These are phyloP conservation scores for Pestalotiopsis fici DNA, from an alignment of 2,329 filamentous ascomycete species.

Conservation along the genomic window DNA sequence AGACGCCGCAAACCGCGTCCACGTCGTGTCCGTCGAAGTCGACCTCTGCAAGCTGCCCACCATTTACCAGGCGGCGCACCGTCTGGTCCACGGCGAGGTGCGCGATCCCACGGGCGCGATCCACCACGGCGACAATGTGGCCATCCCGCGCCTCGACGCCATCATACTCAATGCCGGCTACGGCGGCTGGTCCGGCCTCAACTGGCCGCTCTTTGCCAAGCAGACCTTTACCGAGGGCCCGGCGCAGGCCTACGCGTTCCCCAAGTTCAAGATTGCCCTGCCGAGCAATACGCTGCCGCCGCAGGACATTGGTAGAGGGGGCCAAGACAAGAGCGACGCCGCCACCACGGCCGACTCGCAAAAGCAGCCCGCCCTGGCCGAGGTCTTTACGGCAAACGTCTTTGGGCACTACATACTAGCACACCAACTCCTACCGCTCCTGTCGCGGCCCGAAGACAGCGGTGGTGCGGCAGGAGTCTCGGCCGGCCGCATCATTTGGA, in stretches of 20 bases:
- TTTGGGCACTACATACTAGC: slow-evolving; percentile 93
- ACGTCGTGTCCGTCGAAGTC: slow-evolving; percentile 59
- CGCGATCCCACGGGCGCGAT: slow-evolving; percentile 40
- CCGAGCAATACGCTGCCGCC: slow-evolving; percentile 44
- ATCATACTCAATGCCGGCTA: slow-evolving; percentile 87
- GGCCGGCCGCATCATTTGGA: slow-evolving; percentile 79
- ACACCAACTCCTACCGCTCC: slow-evolving; percentile 76
- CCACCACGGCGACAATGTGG: slow-evolving; percentile 39
- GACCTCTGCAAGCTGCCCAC: slow-evolving; percentile 61
- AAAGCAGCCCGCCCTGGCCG: slow-evolving; percentile 64
- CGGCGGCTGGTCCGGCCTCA: slow-evolving; percentile 80
- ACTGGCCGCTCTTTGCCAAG: slow-evolving; percentile 63
- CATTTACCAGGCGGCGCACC: slow-evolving; percentile 49
- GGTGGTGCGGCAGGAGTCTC: slow-evolving; percentile 10
- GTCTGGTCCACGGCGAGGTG: slow-evolving; percentile 44
- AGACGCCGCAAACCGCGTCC: slow-evolving; percentile 50
- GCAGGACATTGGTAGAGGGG: slow-evolving; percentile 34
- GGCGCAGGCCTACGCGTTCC: slow-evolving; percentile 72
- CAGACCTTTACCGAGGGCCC: slow-evolving; percentile 60
- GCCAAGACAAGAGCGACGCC: slow-evolving; percentile 13
- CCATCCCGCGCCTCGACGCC: slow-evolving; percentile 72
- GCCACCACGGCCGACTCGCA: slow-evolving; percentile 30
- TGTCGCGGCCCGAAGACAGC: slow-evolving; percentile 49
- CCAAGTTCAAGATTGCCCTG: slow-evolving; percentile 70
- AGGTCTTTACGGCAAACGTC: slow-evolving; percentile 87